Evolutionary conservation across 352 stramenopile genomes (phyloP).

Genomic region (Phytopythium mirpurense): DNA sequence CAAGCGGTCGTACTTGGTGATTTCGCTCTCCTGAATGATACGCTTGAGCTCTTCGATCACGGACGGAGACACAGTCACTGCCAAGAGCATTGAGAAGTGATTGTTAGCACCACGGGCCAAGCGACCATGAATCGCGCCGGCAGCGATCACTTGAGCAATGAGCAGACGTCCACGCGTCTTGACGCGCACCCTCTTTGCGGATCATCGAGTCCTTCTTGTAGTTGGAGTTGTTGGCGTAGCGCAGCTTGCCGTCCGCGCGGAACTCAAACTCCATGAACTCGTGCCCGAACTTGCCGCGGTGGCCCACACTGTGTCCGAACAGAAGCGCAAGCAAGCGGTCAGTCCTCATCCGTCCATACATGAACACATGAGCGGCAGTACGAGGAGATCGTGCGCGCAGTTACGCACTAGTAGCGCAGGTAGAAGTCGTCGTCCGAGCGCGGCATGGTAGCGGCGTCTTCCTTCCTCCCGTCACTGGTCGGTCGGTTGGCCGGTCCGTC

Average conservation of each 20-base stretch:
- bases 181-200: slow-evolving; percentile 92
- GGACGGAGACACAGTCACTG: slow-evolving; percentile 87
- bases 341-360: too few species aligned
- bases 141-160: too few species aligned
- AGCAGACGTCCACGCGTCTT: too few species aligned
- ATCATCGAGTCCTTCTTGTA: slow-evolving; percentile 98
- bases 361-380: too few species aligned
- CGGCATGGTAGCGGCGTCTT: slow-evolving; percentile 34
- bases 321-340: neutral
- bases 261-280: slow-evolving; percentile 99
- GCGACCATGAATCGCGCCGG: neutral
- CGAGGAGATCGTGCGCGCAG: neutral
- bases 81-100: neutral
- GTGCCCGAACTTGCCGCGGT: slow-evolving; percentile 95
- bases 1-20: slow-evolving; percentile 69
- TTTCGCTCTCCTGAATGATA: slow-evolving; percentile 90
- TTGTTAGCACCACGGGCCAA: neutral
- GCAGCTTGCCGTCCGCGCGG: slow-evolving; percentile 84
- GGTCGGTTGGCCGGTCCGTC: slow-evolving; percentile 1
- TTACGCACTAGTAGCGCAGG: slow-evolving; percentile 83
- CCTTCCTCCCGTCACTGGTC: neutral
- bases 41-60: slow-evolving; percentile 94
- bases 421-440: slow-evolving; percentile 75
- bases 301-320: slow-evolving; percentile 74
- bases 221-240: slow-evolving; percentile 98